These are phyloP conservation scores for Salvia hispanica DNA, from an alignment of 257 asterid genomes.

Conservation along the genomic window DNA sequence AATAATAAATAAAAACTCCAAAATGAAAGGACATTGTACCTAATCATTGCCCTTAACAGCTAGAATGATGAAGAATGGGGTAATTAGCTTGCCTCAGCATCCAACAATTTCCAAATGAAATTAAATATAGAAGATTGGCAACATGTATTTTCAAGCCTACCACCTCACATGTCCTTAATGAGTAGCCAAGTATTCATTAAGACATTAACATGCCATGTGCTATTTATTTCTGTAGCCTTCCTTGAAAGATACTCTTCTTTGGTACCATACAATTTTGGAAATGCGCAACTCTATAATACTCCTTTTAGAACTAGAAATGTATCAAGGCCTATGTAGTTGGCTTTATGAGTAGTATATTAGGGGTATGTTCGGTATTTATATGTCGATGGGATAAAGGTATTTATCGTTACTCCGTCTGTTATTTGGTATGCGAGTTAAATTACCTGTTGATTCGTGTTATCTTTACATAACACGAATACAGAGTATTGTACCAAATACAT, in stretches of 20 bases:
- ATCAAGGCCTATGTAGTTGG: no score
- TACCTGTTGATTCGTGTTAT: no score
- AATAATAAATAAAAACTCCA: not conserved
- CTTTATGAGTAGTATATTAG: no score
- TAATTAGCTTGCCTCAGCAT: slow-evolving; percentile 3
- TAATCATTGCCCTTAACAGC: slow-evolving; percentile 34
- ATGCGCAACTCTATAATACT: not conserved
- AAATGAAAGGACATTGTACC: slow-evolving; percentile 24
- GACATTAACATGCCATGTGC: slow-evolving; percentile 37
- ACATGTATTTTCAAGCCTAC: slow-evolving; percentile 20
- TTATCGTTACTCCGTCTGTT: no score
- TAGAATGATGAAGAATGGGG: slow-evolving; percentile 28
- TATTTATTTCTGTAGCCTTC: slow-evolving; percentile 28
- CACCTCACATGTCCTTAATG: slow-evolving; percentile 25
- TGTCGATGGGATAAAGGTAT: no score
- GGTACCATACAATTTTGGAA: not conserved
- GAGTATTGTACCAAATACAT: no score
- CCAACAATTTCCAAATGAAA: not conserved
- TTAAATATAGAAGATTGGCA: not conserved
- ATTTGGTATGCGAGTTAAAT: no score
- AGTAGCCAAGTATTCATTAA: slow-evolving; percentile 29
- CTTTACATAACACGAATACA: no score
- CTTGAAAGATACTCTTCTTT: slow-evolving; percentile 27
- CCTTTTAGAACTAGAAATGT: not conserved
- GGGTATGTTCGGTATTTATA: no score